A percentile compares a stretch with the other conserved stretches of the same genome.
phyloP scores from a whole-genome alignment of 2,329 filamentous ascomycete genomes.

The Fusarium euwallaceae region DNA sequence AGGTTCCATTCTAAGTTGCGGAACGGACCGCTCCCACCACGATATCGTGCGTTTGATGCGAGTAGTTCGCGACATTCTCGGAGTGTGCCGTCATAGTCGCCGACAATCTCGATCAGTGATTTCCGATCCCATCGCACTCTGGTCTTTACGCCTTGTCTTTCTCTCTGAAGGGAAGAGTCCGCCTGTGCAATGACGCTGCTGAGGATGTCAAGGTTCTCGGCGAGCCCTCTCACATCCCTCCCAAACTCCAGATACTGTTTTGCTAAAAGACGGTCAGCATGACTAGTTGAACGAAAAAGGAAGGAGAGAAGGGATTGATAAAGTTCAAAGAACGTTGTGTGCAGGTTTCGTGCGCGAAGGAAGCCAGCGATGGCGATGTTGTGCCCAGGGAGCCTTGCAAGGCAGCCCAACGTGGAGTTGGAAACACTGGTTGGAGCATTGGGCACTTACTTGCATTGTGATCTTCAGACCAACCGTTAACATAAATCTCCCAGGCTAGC shows the following conservation, averaged over 20 bases:
- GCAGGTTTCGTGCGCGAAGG: slow-evolving; percentile 7
- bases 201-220: slow-evolving; percentile 50
- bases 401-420: slow-evolving; percentile 19
- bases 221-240: slow-evolving; percentile 48
- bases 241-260: slow-evolving; percentile 52
- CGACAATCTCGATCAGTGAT: slow-evolving; percentile 47
- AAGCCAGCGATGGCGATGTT: not conserved
- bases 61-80: slow-evolving; percentile 50
- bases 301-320: not conserved
- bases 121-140: slow-evolving; percentile 41
- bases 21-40: slow-evolving; percentile 42
- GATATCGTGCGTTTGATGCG: slow-evolving; percentile 48
- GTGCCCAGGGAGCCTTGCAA: slow-evolving; percentile 32
- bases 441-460: slow-evolving; percentile 50
- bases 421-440: slow-evolving; percentile 1
- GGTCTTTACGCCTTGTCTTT: slow-evolving; percentile 40
- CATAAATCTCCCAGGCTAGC: slow-evolving; percentile 52
- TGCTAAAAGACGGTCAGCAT: slow-evolving; percentile 37
- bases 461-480: slow-evolving; percentile 50
- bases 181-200: slow-evolving; percentile 47
- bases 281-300: not conserved
- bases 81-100: slow-evolving; percentile 50
- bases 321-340: not conserved
- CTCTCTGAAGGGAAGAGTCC: slow-evolving; percentile 43
- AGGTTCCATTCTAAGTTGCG: slow-evolving; percentile 54